A percentile compares a stretch with the other conserved stretches of the same genome.
phyloP scores from a whole-genome alignment of 1,284 basidiomycete species.

The Ceratobasidium sp. region DNA sequence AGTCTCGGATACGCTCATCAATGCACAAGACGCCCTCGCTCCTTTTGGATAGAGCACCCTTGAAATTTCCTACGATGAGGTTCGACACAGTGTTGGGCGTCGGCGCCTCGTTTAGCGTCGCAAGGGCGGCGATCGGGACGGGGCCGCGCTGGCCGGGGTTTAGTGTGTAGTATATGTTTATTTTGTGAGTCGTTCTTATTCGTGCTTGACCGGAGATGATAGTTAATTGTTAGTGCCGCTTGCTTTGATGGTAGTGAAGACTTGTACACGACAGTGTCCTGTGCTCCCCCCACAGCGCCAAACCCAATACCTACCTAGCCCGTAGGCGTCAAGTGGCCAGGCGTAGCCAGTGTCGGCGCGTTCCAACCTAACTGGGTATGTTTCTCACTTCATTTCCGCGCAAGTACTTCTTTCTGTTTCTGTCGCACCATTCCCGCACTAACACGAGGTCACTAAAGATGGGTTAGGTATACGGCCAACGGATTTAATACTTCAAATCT shows the following conservation, averaged over 20 bases:
- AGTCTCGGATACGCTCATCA: not conserved
- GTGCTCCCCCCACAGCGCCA: not conserved
- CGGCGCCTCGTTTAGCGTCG: not conserved
- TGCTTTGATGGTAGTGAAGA: not conserved
- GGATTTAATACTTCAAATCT: conserved; percentile 19
- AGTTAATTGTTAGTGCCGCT: not conserved
- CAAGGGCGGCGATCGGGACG: conserved; percentile 1
- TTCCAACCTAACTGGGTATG: conserved; percentile 27
- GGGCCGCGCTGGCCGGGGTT: conserved; percentile 13
- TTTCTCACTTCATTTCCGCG: not conserved
- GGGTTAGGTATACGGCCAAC: conserved; percentile 18
- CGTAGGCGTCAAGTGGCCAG: conserved; percentile 20
- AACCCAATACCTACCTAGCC: not conserved
- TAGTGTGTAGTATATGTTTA: conserved; percentile 14
- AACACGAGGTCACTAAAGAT: not conserved
- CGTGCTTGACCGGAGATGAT: too few relatives aligned
- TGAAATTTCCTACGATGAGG: conserved; percentile 3
- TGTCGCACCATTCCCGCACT: not conserved
- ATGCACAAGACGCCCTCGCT: not conserved
- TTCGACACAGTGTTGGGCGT: not conserved
- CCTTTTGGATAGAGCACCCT: too few relatives aligned
- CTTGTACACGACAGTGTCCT: conserved; percentile 17
- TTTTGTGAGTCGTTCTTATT: conserved; percentile 5
- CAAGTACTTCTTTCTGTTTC: not conserved
- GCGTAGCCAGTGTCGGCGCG: conserved; percentile 1